Percentiles rank a stretch among this genome's conserved stretches.
These are phyloP conservation scores for Urochloa ruziziensis DNA, from an alignment of 176 grass and related monocot species.

Conservation along the genomic window DNA sequence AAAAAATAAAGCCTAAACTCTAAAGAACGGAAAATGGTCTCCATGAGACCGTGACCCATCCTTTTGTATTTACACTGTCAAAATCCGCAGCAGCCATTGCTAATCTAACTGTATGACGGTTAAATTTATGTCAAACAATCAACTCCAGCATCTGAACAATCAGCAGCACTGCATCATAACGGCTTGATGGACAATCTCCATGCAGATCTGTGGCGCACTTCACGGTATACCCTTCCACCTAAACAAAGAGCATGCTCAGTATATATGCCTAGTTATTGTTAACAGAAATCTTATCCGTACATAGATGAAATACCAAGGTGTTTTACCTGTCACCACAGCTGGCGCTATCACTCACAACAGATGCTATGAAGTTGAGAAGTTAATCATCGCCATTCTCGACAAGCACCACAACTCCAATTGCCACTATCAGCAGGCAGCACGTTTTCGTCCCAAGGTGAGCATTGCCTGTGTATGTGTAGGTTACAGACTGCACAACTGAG, in stretches of 20 bases:
- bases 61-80: slow-evolving; percentile 46
- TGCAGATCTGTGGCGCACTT: background rate
- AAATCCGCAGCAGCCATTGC: slow-evolving; percentile 11
- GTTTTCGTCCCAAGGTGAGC: slow-evolving; percentile 63
- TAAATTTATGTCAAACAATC: slow-evolving; percentile 30
- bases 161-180: background rate
- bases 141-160: slow-evolving; percentile 5
- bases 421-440: slow-evolving; percentile 12
- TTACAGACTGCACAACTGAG: slow-evolving; percentile 59
- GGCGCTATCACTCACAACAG: background rate
- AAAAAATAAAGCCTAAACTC: slow-evolving; percentile 2
- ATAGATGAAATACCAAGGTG: background rate
- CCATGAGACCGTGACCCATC: slow-evolving; percentile 24
- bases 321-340: slow-evolving; percentile 29
- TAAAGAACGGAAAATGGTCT: slow-evolving; percentile 35
- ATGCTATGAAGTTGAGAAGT: slow-evolving; percentile 7
- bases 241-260: slow-evolving; percentile 22
- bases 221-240: background rate
- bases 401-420: slow-evolving; percentile 70
- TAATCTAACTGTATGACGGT: slow-evolving; percentile 16
- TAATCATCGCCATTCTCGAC: slow-evolving; percentile 54
- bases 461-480: slow-evolving; percentile 51
- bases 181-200: background rate
- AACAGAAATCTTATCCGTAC: background rate
- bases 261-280: background rate